Evolutionary conservation across 495 filamentous ascomycete genomes (phyloP), one percentile per base, ranked within the genome.

Genomic region (Penicillium subrubescens): DNA sequence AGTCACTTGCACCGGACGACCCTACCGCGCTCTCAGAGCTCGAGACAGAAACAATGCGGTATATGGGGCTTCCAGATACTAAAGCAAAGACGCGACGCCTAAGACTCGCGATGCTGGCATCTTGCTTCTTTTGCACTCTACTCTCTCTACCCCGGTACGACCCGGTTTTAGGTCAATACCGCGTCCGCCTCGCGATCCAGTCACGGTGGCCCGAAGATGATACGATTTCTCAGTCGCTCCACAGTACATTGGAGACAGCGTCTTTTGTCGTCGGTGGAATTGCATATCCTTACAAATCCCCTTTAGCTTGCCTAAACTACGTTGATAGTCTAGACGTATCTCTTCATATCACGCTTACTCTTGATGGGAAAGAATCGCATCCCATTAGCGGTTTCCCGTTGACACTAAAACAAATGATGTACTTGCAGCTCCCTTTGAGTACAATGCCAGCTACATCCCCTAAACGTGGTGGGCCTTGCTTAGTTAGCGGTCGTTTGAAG

Each of bases 191-290:
- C 19, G 35, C 55, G 17, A 37, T 57, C 21, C 55, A 37, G n/a
- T 57, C 55, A 19, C 55, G 55, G 43, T 57, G 55, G 55, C 55
- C 55, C n/a, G 55, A 57, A 27, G 55, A 57, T 41, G 55, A 35
- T 33, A 29, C 33, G 19, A 57, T 57, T n/a, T 37, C 31, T 39
- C 31, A 41, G 11, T 37, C 55, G 37, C 55, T 57, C 23, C 14
- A 15, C 21, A 37, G 37, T 19, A 39, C 25, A 39, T 37, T 57
- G 17, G 19, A 57, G 37, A 19, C 27, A 21, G 55, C 55, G 10
- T 57, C 31, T 57, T 57, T 57, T 57, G 14, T 57, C 12, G 21
- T 57, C 10, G 55, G 34, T 37, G 33, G 19, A 33, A 33, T n/a
- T 14, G 17, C 14, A 21, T 21, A 35, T n/a, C 31, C n/a, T n/a